Evolutionary conservation across 2,329 filamentous ascomycete species (phyloP), one percentile per base, ranked within the genome.

Genomic region (Aspergillus eucalypticola): DNA sequence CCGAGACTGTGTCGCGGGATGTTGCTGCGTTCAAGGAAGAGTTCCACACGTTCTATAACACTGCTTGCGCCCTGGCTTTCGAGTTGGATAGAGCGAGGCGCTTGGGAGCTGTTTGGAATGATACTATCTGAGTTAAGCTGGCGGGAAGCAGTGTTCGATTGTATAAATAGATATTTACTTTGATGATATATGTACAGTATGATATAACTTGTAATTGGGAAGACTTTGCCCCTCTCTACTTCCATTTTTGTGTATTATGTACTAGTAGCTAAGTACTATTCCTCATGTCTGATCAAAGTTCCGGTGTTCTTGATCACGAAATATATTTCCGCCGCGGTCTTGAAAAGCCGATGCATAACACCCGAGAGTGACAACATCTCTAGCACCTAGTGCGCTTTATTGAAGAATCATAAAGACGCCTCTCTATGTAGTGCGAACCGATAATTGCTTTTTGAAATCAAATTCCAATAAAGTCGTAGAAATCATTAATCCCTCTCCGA

Each of bases 61-160:
- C 53, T 6, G 41, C 53, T 15, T 78, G 75, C 58, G 66, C 70
- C 10, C 67, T 79, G 67, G 75, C 76, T 23, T 77, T 78, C 60
- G 64, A 73, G 56, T 59, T 77, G 44, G 69, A 74, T 23, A 66
- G 49, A 39, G 61, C 66, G 51, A 53, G 64, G 48, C 53, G 52
- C 32, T 48, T 41, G 21, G 38, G 44, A 7, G 38, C 39, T 5
- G 19, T n/a, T 11, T 42, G 21, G 25, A 25, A 44, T 44, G 21
- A 15, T 29, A 17, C 58, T 56, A 54, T 23, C 2, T 57, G 44
- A 46, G 49, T 35, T 13, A 35, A 11, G 32, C 32, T 35, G 32
- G 32, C 32, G 32, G 32, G 32, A 35, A 35, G 32, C 32, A 35
- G 32, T 35, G 11, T 35, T 35, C 32, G 11, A 44, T 58, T 58